Base-by-base conservation (phyloP, 2,329 filamentous ascomycete genomes). In the Exophiala phaeomuriformis region DNA sequence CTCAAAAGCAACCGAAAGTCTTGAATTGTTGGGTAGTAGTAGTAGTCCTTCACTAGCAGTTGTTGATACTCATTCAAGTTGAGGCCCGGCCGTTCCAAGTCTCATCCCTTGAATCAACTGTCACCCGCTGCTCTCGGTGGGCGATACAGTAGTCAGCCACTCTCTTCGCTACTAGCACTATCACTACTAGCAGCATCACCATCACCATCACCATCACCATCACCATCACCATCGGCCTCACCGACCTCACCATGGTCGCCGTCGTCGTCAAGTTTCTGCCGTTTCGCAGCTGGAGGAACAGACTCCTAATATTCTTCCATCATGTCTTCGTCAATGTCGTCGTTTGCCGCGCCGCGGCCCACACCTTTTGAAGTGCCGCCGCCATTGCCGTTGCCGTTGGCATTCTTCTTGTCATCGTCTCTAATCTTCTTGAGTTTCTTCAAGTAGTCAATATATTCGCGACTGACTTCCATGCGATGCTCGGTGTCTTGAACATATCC, bases 371-470 rank as follows among this genome's bases (percentile, higher is more conserved):
- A 19, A 19, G 19, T 19, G 19, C 19, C 19, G 19, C 19, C 19
- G 7, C 39, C 51, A 48, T 29, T 41, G 4, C 42, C 54, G 30
- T 39, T 49, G 5, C 48, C 47, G 35, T 27, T 4, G 29, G 19
- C 42, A 31, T 42, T 50, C 43, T 62, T 60, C 51, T 58, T 60
- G 2, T 60, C 52, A 3, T 63, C 55, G 31, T 64, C 63, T 42
- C 55, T 54, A 4, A 55, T 71, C 61, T 70, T 75, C 50, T 75
- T 72, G 55, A 70, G 60, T 56, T 72, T 78, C 62, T 74, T 76
- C 48, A 77, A 55, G 47, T 72, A 72, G 41, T 81, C 77, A 32
- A 82, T 69, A 61, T 79, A 81, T 64, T 84, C 81, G 61, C 77
- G 79, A 51, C 73, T 78, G 40, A 85, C 65, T 40, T 76, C 77